A percentile compares a stretch with the other conserved stretches of the same genome.
phyloP scores from a whole-genome alignment of 305 asterid genomes.

The Fraxinus baroniana region DNA sequence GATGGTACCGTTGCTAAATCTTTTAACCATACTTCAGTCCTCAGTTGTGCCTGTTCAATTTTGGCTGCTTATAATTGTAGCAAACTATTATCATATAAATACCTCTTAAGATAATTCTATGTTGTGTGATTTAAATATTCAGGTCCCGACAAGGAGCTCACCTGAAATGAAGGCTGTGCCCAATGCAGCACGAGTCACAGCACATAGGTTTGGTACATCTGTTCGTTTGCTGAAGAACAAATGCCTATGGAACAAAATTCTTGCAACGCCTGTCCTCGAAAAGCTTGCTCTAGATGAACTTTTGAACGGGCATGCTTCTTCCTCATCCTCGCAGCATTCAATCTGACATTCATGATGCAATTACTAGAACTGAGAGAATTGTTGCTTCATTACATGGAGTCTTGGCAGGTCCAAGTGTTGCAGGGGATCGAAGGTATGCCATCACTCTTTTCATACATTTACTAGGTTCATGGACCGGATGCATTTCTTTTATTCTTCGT shows the following conservation, averaged over 20 bases:
- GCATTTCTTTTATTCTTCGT: too few relatives aligned
- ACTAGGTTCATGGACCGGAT: too few relatives aligned
- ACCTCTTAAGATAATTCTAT: neutral
- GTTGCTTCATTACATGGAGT: conserved; percentile 48
- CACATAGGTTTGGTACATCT: conserved; percentile 77
- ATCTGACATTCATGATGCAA: conserved; percentile 68
- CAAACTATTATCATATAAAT: neutral
- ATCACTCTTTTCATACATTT: too few relatives aligned
- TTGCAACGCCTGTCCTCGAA: conserved; percentile 71
- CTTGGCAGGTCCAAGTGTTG: too few relatives aligned
- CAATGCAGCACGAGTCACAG: conserved; percentile 81
- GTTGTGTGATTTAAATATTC: neutral
- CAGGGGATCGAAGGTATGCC: too few relatives aligned
- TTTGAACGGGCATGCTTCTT: conserved; percentile 63
- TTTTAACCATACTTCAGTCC: neutral
- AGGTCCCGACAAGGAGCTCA: conserved; percentile 87
- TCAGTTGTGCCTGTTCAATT: neutral
- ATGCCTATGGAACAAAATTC: conserved; percentile 73
- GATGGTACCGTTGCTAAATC: conserved; percentile 45
- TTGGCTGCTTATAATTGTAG: neutral
- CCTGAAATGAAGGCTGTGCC: conserved; percentile 68
- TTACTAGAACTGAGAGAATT: conserved; percentile 69
- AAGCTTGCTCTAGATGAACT: conserved; percentile 79
- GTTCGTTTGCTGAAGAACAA: conserved; percentile 82
- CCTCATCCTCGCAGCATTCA: conserved; percentile 87